phyloP scores from a whole-genome alignment of 2,329 filamentous ascomycete genomes.

The Penicillium capsulatum region DNA sequence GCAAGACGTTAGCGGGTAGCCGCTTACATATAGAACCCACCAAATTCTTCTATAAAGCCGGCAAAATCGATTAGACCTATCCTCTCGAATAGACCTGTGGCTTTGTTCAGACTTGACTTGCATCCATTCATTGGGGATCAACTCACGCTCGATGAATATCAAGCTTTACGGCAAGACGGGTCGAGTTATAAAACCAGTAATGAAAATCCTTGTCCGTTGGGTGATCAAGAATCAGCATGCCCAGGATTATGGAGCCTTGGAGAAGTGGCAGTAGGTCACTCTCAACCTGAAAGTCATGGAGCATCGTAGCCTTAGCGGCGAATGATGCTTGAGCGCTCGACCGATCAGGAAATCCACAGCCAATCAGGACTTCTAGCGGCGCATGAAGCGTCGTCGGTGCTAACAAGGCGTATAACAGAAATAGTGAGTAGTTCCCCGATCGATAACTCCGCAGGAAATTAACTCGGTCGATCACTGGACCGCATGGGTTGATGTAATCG shows the following conservation, averaged over 20 bases:
- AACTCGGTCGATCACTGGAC: conserved; percentile 1
- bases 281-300: conserved; percentile 2
- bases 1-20: background rate
- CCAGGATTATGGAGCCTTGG: conserved; percentile 2
- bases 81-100: background rate
- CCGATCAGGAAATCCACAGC: conserved; percentile 1
- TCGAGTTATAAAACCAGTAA: conserved; percentile 6
- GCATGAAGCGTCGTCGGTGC: conserved; percentile 1
- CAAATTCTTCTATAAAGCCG: conserved; percentile 2
- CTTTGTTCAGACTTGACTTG: background rate
- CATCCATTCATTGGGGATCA: background rate
- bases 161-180: conserved; percentile 5
- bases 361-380: conserved; percentile 1
- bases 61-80: background rate
- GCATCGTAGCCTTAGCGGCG: conserved; percentile 3
- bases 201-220: conserved; percentile 3
- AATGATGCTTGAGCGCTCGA: conserved; percentile 1
- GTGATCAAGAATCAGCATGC: conserved; percentile 3
- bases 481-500: background rate
- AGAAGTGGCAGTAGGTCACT: conserved; percentile 1
- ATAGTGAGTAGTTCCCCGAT: conserved; percentile 1
- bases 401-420: background rate
- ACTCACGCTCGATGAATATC: conserved; percentile 1
- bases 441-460: conserved; percentile 1
- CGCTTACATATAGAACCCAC: conserved; percentile 2